Percentiles rank a stretch among this genome's conserved stretches.
Evolutionary conservation across 2,329 filamentous ascomycete species (phyloP).

Genomic region (Aphanoascus verrucosus): DNA sequence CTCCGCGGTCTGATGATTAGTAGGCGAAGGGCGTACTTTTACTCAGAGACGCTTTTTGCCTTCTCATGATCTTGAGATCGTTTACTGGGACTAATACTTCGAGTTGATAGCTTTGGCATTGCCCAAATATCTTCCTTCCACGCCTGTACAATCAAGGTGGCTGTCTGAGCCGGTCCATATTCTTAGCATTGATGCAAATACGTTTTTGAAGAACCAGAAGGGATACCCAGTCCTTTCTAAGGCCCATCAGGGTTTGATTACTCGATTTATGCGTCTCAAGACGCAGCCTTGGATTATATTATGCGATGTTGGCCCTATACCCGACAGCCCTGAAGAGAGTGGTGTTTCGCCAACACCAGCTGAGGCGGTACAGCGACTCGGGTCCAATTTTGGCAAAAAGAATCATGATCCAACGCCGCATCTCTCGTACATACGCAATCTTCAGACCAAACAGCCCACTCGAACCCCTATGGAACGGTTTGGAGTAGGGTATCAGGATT

Average conservation of each 20-base stretch:
- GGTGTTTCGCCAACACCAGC: constrained; percentile 50
- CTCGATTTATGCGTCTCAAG: constrained; percentile 47
- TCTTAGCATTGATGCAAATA: constrained; percentile 42
- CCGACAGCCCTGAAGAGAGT: constrained; percentile 22
- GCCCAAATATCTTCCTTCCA: constrained; percentile 48
- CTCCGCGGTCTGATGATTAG: neutral
- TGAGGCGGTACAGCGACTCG: constrained; percentile 47
- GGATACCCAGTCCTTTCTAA: constrained; percentile 50
- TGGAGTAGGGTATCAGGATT: constrained; percentile 73
- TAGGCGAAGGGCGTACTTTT: neutral
- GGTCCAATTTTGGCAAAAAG: constrained; percentile 36
- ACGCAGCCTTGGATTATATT: constrained; percentile 51
- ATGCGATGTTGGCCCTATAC: constrained; percentile 47
- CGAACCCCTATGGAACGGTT: constrained; percentile 54
- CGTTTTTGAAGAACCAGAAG: constrained; percentile 49
- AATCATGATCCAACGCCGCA: constrained; percentile 51
- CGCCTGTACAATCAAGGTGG: constrained; percentile 50
- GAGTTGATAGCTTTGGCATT: constrained; percentile 43
- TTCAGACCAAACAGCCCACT: constrained; percentile 70
- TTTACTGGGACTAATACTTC: constrained; percentile 18
- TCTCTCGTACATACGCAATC: constrained; percentile 69
- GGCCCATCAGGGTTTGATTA: constrained; percentile 47
- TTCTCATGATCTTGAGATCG: neutral
- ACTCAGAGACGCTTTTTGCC: too few species aligned
- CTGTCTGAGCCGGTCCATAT: constrained; percentile 52